Percentiles rank a stretch among this genome's conserved stretches.
Evolutionary conservation across 2,329 filamentous ascomycete species (phyloP).

Genomic region (Sporothrix sp.): DNA sequence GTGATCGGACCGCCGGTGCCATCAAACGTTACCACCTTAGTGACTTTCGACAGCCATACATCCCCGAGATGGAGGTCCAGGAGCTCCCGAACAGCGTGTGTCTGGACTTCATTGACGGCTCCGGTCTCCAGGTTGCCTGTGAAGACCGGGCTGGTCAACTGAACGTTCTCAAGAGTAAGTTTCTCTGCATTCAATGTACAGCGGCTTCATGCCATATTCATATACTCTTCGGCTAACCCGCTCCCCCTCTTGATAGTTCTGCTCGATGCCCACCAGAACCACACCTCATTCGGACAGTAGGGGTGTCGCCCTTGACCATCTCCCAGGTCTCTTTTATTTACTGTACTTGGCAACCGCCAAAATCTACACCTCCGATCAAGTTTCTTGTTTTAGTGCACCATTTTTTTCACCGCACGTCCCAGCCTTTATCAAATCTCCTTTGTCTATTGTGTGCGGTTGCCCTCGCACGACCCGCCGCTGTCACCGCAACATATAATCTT

Average conservation of each 20-base stretch:
- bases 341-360: too few species aligned
- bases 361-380: too few species aligned
- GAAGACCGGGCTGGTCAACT: constrained; percentile 51
- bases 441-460: too few species aligned
- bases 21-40: constrained; percentile 75
- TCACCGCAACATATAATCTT: too few species aligned
- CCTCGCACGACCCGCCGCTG: too few species aligned
- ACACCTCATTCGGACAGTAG: constrained; percentile 27
- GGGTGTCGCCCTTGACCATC: not conserved
- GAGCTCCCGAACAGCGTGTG: constrained; percentile 81
- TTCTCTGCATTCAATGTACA: not conserved
- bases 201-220: too few species aligned
- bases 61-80: constrained; percentile 83
- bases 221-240: not conserved
- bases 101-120: constrained; percentile 50
- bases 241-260: constrained; percentile 27
- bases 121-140: constrained; percentile 54
- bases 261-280: constrained; percentile 32
- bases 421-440: too few species aligned
- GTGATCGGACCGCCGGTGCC: constrained; percentile 37
- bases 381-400: too few species aligned
- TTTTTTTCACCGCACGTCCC: too few species aligned
- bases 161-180: constrained; percentile 45
- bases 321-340: too few species aligned
- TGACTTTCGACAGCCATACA: constrained; percentile 69